Percentiles rank a stretch among this genome's conserved stretches.
These are phyloP conservation scores for Macrocybe gigantea DNA, from an alignment of 768 basidiomycete genomes.

Conservation along the genomic window DNA sequence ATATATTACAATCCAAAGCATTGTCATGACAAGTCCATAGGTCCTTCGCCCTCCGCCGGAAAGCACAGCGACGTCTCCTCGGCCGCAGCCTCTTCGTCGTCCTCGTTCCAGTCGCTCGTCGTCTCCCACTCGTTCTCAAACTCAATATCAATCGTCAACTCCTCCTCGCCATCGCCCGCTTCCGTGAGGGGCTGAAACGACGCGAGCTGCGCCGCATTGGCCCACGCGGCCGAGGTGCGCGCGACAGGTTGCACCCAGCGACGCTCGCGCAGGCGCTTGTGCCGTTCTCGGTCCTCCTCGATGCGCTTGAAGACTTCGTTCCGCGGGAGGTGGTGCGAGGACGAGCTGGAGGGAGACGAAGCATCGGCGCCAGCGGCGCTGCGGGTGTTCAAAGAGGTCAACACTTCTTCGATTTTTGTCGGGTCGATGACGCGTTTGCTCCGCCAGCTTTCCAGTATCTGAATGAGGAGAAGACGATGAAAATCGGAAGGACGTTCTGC, in stretches of 20 bases:
- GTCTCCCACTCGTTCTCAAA: constrained; percentile 90
- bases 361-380: constrained; percentile 8
- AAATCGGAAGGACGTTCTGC: not conserved
- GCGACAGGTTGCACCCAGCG: constrained; percentile 85
- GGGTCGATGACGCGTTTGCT: constrained; percentile 81
- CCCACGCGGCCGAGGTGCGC: constrained; percentile 18
- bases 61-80: constrained; percentile 74
- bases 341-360: constrained; percentile 16
- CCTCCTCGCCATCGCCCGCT: constrained; percentile 46
- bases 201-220: constrained; percentile 40
- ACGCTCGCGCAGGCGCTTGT: constrained; percentile 85
- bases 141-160: constrained; percentile 69
- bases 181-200: constrained; percentile 57
- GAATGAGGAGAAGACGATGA: not conserved
- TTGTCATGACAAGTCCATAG: constrained; percentile 35
- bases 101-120: constrained; percentile 88
- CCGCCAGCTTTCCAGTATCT: constrained; percentile 93
- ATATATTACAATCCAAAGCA: too few species aligned
- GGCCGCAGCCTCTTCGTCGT: constrained; percentile 68
- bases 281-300: constrained; percentile 89
- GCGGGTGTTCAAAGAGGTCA: constrained; percentile 50
- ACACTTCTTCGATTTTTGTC: constrained; percentile 66
- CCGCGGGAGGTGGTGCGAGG: constrained; percentile 29
- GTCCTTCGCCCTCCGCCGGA: constrained; percentile 38
- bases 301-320: constrained; percentile 80